These are phyloP conservation scores for Lantana camara DNA, from an alignment of 257 asterid species.

Conservation along the genomic window DNA sequence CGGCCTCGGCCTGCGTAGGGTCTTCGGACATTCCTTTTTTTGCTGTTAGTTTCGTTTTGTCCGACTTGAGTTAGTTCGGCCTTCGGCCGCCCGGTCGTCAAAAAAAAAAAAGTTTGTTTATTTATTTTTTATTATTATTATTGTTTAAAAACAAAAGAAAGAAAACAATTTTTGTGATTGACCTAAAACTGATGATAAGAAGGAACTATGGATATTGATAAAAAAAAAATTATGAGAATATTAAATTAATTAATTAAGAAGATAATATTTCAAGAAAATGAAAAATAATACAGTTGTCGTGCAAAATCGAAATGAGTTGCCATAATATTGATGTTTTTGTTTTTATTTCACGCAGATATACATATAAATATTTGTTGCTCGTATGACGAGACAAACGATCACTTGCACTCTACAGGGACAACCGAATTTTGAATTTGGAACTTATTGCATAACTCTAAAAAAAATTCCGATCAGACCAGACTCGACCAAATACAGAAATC, in stretches of 20 bases:
- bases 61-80: too few species aligned
- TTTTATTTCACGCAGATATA: conserved; percentile 12
- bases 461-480: too few species aligned
- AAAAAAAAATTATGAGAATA: not conserved
- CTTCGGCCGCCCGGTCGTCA: too few species aligned
- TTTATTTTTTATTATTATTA: not conserved
- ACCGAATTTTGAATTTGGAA: conserved; percentile 10
- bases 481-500: too few species aligned
- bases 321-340: conserved; percentile 44
- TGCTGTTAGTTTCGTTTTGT: too few species aligned
- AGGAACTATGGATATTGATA: not conserved
- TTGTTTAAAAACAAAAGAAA: too few species aligned
- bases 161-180: conserved; percentile 22
- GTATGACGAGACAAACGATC: conserved; percentile 26
- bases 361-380: conserved; percentile 5
- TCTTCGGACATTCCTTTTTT: too few species aligned
- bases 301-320: conserved; percentile 36
- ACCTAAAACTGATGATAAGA: conserved; percentile 20
- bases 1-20: too few species aligned
- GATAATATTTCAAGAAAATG: conserved; percentile 14
- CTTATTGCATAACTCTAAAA: not conserved
- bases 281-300: conserved; percentile 46
- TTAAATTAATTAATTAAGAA: conserved; percentile 9
- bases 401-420: conserved; percentile 28
- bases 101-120: too few species aligned